Base-by-base conservation (phyloP, 2,329 filamentous ascomycete genomes). In the Nemania bipapillata region DNA sequence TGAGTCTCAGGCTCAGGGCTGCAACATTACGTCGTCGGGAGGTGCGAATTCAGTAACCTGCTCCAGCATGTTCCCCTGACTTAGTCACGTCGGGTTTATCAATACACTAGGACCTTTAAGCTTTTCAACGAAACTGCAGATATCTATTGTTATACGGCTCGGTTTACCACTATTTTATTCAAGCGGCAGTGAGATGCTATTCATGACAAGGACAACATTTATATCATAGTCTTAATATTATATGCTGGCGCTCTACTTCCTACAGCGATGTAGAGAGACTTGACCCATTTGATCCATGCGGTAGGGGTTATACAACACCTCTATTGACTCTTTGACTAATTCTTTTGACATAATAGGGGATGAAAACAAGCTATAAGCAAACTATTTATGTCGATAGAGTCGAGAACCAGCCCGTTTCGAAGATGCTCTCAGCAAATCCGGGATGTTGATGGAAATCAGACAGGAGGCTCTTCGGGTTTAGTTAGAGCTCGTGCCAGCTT, bases 11-110 rank as follows among this genome's bases (percentile, higher is more conserved):
- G 84, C 82, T 83, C 22, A 86, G 87, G 40, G 89, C 69, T 87
- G 85, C 73, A 89, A 91, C 73, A 90, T 86, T 32, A 89, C 87
- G 1, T 79, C 70, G 75, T 77, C 17, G 72, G 80, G 74, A 77
- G 82, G 52, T 4, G 58, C 66, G 20, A 69, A 74, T 47, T 40
- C 76, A 37, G 17, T 75, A 20, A 68, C 65, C 24, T 89, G 89
- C 76, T 88, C 89, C 0, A 88, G 91, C 75, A 86, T 86, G 79
- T 88, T 87, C 78, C 83, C 87, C 52, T 87, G 86, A 74, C 82
- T 91, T 3, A 87, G 85, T 73, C 85, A 86, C 72, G 78, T 88
- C 83, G 85, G 88, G 61, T 91, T 91, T 79, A 80, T 72, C 7
- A 74, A 53, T 20, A 62, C 30, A 77, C 70, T 1, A 66, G 67